Base-by-base conservation (phyloP, 768 basidiomycete genomes). In the Calocybe cyanea region DNA sequence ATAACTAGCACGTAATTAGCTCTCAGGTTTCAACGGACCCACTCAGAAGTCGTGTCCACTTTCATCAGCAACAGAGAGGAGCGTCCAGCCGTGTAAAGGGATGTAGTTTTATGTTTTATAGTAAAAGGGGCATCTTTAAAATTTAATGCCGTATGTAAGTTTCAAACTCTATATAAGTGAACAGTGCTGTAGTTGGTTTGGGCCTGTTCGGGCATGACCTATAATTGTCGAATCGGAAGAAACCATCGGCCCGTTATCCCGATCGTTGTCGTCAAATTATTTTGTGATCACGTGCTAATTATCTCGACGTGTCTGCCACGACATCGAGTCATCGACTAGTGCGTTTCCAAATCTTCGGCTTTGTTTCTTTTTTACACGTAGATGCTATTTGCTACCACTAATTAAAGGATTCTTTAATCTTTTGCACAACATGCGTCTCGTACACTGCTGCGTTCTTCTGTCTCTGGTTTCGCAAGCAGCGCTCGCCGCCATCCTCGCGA, bases 401-500 rank as follows among this genome's bases (percentile, higher is more conserved):
- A 28, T 28, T 49, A 52, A 55, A 44, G 37, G 41, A 46, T 38
- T 43, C 52, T 53, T 48, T 50, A 59, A 53, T 51, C 48, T 33
- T 50, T 44, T 52, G 45, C 45, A 44, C 46, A 58, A 51, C 45
- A 76, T 74, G 72, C 71, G 63, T 49, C 53, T 69, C 39, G 53
- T 66, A 56, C 57, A 62, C 49, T 56, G 65, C 43, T 71, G 68
- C 62, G 61, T 60, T 54, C 49, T 69, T 21, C 51, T 75, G 44
- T 59, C 63, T 38, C 51, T 69, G 10, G 56, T 75, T 17, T 71
- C 77, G 25, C 64, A 70, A 36, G 60, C 69, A 34, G 68, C 72
- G n/a, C 65, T 78, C 33, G 87, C 85, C 17, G 81, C 93, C 2
- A 78, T 98, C 10, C 79, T 99, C 38, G 94, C 94, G 15, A 90